Percentiles rank a stretch among this genome's conserved stretches.
phyloP scores from a whole-genome alignment of 345 rosid species.

The Citrus inodora region DNA sequence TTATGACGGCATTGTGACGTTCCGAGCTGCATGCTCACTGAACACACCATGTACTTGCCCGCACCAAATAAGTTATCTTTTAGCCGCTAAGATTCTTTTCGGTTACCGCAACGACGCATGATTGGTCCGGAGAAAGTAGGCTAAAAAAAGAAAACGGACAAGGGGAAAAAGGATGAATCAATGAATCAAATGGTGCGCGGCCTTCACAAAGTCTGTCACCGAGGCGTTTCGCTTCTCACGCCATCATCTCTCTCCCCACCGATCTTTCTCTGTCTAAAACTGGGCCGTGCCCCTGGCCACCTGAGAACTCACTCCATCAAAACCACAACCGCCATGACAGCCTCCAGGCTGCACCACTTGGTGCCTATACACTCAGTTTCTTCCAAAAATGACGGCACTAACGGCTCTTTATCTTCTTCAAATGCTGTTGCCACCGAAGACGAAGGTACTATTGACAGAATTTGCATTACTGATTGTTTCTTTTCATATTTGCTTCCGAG shows the following conservation, averaged over 20 bases:
- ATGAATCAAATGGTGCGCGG: conserved; percentile 33
- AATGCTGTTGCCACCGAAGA: conserved; percentile 29
- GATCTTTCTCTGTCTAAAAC: conserved; percentile 14
- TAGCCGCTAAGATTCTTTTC: not conserved
- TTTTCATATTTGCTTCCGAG: not conserved
- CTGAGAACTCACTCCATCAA: conserved; percentile 31
- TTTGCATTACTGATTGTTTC: not conserved
- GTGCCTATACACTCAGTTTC: conserved; percentile 37
- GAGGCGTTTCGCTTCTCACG: conserved; percentile 32
- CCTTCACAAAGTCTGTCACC: conserved; percentile 45
- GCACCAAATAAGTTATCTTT: not conserved
- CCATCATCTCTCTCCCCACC: conserved; percentile 26
- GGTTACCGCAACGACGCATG: not conserved
- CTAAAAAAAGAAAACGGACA: not conserved
- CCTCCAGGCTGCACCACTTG: conserved; percentile 25
- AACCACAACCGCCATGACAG: conserved; percentile 32
- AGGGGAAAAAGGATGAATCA: not conserved
- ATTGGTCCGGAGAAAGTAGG: not conserved
- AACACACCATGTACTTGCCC: too few species aligned
- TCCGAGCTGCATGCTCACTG: not conserved
- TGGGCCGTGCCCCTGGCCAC: conserved; percentile 27
- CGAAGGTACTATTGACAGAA: conserved; percentile 39
- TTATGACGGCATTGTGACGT: not conserved
- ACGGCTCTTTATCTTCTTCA: conserved; percentile 33
- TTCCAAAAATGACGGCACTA: conserved; percentile 43